Conservation (phyloP, 2,329 filamentous ascomycete species). For the Acarospora socialis region DNA sequence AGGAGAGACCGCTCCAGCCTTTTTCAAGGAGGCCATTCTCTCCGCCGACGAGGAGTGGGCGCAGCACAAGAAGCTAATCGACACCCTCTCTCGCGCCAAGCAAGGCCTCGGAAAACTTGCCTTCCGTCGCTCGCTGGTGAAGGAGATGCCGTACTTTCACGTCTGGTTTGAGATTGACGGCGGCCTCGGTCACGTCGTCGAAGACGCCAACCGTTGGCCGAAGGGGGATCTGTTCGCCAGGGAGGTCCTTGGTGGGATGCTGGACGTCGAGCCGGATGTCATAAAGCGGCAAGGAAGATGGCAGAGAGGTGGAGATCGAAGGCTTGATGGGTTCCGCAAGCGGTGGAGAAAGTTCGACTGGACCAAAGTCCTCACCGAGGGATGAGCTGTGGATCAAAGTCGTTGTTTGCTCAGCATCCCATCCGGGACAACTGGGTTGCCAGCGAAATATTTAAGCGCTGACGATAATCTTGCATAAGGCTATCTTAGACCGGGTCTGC, state of each 20-base stretch:
- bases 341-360: conserved; percentile 91
- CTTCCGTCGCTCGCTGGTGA: conserved; percentile 69
- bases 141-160: conserved; percentile 98
- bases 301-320: conserved; percentile 49
- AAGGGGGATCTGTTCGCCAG: conserved; percentile 82
- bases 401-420: too few relatives aligned
- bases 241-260: conserved; percentile 73
- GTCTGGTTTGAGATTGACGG: conserved; percentile 91
- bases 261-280: conserved; percentile 66
- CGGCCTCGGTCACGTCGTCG: conserved; percentile 81
- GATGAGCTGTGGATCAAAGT: too few relatives aligned
- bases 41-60: conserved; percentile 83
- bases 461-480: too few relatives aligned
- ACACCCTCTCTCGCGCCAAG: conserved; percentile 49
- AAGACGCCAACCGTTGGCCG: conserved; percentile 75
- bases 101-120: conserved; percentile 61
- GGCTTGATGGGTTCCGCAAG: conserved; percentile 67
- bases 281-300: conserved; percentile 86
- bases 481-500: too few relatives aligned
- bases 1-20: conserved; percentile 83
- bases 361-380: conserved; percentile 48
- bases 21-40: conserved; percentile 90
- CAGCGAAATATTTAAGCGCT: too few relatives aligned
- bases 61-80: conserved; percentile 88
- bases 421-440: too few relatives aligned